Evolutionary conservation across 2,329 filamentous ascomycete species (phyloP), one percentile per base, ranked within the genome.

Genomic region (Claviceps sp.): DNA sequence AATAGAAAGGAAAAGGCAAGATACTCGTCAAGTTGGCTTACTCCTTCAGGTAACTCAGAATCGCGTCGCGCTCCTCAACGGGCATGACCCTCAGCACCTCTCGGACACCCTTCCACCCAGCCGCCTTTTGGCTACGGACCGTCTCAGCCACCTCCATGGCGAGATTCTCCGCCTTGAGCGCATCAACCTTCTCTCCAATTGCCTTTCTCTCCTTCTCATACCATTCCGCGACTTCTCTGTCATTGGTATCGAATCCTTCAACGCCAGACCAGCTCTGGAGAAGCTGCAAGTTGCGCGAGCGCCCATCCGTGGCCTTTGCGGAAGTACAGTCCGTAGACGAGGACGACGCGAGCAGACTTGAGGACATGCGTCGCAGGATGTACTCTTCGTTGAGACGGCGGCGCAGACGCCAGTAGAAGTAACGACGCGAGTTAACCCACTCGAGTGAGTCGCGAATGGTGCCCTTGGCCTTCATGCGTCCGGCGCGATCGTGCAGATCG

Each of bases 331-430:
- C 60, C 47, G 57, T 54, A 7, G 57, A 56, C 37, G 63, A 52
- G 41, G 61, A 59, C 55, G 47, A 60, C 56, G 49, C 22, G 14
- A 70, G 60, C 52, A 67, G 63, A 50, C 69, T 68, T 47, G 72
- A 64, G 5, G 73, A 75, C 79, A 98, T 88, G 71, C 88, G 88
- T 74, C 90, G 93, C 68, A 98, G 78, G 61, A 98, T 88, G 70
- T 94, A 88, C 73, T 98, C 93, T 74, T 98, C 93, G 71, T 94
- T 97, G 66, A 98, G 78, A 72, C 93, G 83, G 67, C 93, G 86
- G 70, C 94, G 90, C 56, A 96, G 84, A 71, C 93, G 91, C 93
- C 94, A 98, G 85, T 97, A 98, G 78, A 98, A 97, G 87, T 93
- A 97, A 65, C 91, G 85, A 58, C 93, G 85, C 9, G 91, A 84